Base-by-base conservation (phyloP, 345 rosid genomes). In the Rubroshorea leprosula region DNA sequence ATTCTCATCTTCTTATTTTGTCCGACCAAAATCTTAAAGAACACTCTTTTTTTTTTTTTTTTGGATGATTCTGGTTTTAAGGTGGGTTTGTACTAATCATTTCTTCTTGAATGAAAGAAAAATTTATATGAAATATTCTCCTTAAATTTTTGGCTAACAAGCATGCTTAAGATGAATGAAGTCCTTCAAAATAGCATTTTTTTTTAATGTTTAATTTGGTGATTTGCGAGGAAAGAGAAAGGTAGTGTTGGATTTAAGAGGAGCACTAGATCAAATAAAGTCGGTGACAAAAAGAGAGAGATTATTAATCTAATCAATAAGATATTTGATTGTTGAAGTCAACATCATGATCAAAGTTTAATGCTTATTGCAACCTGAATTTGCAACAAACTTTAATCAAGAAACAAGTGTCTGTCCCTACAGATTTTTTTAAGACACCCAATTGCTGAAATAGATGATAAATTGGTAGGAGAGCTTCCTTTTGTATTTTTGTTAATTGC, bases 241-340 rank as follows among this genome's bases (percentile, higher is more conserved):
- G 12, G 20, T 22, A 18, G 5, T 11, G 7, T 44, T 14, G 16
- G 47, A 44, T 44, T 44, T 44, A n/a, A 49, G 24, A 49, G 19
- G 47, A 6, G n/a, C 49, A 22, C 49, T 41, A 23, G 50, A 23
- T 43, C 41, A 18, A 16, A 44, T 24, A 11, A 0, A 46, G 51
- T 58, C 26, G 52, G 51, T 58, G 52, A 26, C n/a, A 17, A 58
- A 12, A 2, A 23, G 6, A 57, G 27, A 2, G 16, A 7, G 50
- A 24, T 7, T 18, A 10, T 26, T 44, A 45, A 25, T 13, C 53
- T 25, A 47, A 12, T 3, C 9, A 19, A 12, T 1, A 18, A 10
- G 5, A n/a, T 20, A 29, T 18, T 60, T 60, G 54, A 48, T 49
- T 6, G 44, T 41, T 60, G 20, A 49, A 21, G 63, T 60, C 55